Evolutionary conservation across 2,329 filamentous ascomycete species (phyloP), one percentile per base, ranked within the genome.

Genomic region (Ophiostoma quercus): DNA sequence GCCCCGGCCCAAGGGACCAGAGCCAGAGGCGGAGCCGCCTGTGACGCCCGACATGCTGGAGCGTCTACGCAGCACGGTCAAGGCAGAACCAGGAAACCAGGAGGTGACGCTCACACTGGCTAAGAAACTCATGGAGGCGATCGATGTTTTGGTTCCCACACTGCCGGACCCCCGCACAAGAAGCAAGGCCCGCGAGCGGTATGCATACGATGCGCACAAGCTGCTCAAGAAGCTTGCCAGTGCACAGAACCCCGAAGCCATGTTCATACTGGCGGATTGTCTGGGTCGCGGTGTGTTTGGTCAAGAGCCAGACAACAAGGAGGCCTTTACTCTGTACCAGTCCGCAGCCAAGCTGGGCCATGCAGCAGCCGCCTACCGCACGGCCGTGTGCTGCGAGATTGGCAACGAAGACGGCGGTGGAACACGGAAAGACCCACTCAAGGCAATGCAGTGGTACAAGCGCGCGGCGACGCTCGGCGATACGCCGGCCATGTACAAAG

Each of bases 371-470:
- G 95, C 95, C 0, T 99, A 98, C 78, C 88, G 95, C 69, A 96
- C 95, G 34, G 95, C 95, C 0, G 94, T 99, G 0, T 99, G 95
- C 81, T 98, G 95, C 77, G 95, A 99, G 78, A 92, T 99, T 75
- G 95, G 95, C 3, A 88, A 93, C 70, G 94, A 98, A 77, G 94
- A 96, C 75, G 94, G 94, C 39, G 95, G 95, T 68, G 95, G 95
- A 32, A 98, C 95, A 0, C 88, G 92, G 71, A 91, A 90, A 75
- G 95, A 99, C 76, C 92, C 92, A 0, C 80, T 94, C 74, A 98
- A 98, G 80, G 94, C 95, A 1, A 94, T 98, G 25, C 94, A 98
- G 78, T 99, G 95, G 95, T 99, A 99, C 79, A 93, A 94, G 78
- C 91, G 94, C 62, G 93, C 95, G 7, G 94, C 95, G 12, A 90